Conservation (phyloP, 768 basidiomycete species). For the Mycena vulgaris region DNA sequence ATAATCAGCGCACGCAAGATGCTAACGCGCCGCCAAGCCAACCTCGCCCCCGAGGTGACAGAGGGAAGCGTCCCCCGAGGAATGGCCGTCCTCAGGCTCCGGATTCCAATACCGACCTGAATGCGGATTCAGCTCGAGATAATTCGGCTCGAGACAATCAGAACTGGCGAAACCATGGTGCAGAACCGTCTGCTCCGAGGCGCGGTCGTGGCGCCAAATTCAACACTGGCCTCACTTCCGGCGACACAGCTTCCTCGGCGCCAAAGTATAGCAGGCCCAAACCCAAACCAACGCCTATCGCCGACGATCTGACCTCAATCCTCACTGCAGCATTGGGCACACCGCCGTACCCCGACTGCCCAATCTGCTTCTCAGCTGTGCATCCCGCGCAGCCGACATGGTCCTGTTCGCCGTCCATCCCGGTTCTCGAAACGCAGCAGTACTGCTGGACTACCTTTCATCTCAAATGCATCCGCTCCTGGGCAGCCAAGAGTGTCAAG, state of each 20-base stretch:
- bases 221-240: conserved; percentile 51
- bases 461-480: conserved; percentile 88
- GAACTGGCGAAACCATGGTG: conserved; percentile 22
- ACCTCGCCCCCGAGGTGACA: conserved; percentile 22
- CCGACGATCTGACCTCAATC: conserved; percentile 82
- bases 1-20: conserved; percentile 29
- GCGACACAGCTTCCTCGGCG: conserved; percentile 11
- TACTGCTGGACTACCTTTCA: conserved; percentile 96
- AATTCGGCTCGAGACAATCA: conserved; percentile 3
- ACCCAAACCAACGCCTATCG: conserved; percentile 46
- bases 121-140: background rate
- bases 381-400: conserved; percentile 87
- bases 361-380: conserved; percentile 88
- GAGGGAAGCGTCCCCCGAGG: conserved; percentile 22
- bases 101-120: background rate
- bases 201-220: conserved; percentile 54
- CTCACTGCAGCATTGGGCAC: conserved; percentile 77
- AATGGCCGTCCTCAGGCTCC: conserved; percentile 5
- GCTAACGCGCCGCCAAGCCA: background rate
- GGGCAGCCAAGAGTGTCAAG: conserved; percentile 89
- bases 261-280: conserved; percentile 23
- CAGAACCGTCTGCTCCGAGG: background rate
- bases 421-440: conserved; percentile 62
- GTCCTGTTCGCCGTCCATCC: conserved; percentile 85
- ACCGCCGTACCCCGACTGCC: conserved; percentile 83